Evolutionary conservation across 495 filamentous ascomycete genomes (phyloP), one percentile per base, ranked within the genome.

Genomic region (Saxispiralis lemnorum): DNA sequence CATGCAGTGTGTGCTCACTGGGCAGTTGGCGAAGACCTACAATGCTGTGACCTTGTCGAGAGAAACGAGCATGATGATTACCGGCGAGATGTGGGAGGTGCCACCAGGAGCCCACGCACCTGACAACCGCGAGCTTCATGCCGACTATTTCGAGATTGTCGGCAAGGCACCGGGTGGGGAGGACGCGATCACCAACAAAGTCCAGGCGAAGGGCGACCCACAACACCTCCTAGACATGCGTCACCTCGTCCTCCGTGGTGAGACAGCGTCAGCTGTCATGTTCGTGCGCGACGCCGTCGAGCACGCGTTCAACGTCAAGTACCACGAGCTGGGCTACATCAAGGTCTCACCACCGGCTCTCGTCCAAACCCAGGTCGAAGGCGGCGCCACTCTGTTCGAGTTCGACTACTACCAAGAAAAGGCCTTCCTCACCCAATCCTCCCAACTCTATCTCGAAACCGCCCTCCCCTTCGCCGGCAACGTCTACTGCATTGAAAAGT

Each of bases 351-450:
- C 89, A 2, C 89, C 89, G 7, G 86, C 84, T 35, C 83, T 99
- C 65, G 92, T 96, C n/a, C 89, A 99, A 63, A 96, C 89, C 6
- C 87, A 95, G 63, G 89, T 95, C 45, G 89, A 99, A 66, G 89
- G 89, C 48, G 89, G 89, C 38, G 76, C 79, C 50, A 96, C 89
- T 2, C 76, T 99, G 31, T 99, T 99, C 67, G 78, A 78, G 33
- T 81, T 93, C 53, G 73, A 83, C 59, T 99, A 96, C 71, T 99
- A 96, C 64, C 82, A 78, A 52, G 81, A 95, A 61, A 77, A 78
- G 57, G 83, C 92, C 47, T 99, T 83, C 60, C 72, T 99, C 44
- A 99, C 89, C 12, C 89, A 99, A 63, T 95, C 88, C 0, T 93
- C 85, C 7, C 89, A 99, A 65, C 74, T 99, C 18, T 99, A 99